Base-by-base conservation (phyloP, 495 filamentous ascomycete genomes). In the Lichenothelia convexa region DNA sequence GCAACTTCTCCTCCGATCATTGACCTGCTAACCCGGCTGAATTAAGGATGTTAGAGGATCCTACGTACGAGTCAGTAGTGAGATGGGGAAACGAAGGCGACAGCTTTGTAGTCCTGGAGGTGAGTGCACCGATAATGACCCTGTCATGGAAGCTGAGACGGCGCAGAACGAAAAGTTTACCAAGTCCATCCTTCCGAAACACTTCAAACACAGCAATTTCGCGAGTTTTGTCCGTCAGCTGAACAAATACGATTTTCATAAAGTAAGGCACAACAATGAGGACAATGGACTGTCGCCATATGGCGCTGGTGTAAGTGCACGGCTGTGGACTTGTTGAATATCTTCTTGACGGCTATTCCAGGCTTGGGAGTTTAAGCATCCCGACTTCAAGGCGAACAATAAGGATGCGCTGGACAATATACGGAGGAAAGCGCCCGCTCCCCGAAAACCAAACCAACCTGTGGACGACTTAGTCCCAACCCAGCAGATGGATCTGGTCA, bases 171-270 rank as follows among this genome's bases (percentile, higher is more conserved):
- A 95, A 50, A 89, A 91, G 55, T 99, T 99, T 51, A 95, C 89
- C 31, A 95, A 93, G 56, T 77, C 78, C 33, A 94, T 99, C 45
- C 68, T 97, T 15, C 91, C 89, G 0, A 93, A 93, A 53, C 89
- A 99, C 53, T 95, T 95, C 67, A 99, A 95, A 61, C 87, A 95
- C 58, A 92, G 83, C 71, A 99, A 99, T 54, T 95, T 99, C 55
- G 89, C 91, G 29, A 93, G 84, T 61, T 99, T 99, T 47, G 89
- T 99, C 30, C 80, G 89, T 46, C 89, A 99, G 56, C 63, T 99
- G 33, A 99, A 99, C 64, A 99, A 99, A 54, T 99, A 93, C 57
- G 89, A 95, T 57, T 99, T 99, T 46, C 91, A 95, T 63, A 99
- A 99, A 66, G 89, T 99, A 31, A 72, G 89, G 44, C 85, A 93